These are phyloP conservation scores for Mycena epipterygia DNA, from an alignment of 768 basidiomycete genomes.

Conservation along the genomic window DNA sequence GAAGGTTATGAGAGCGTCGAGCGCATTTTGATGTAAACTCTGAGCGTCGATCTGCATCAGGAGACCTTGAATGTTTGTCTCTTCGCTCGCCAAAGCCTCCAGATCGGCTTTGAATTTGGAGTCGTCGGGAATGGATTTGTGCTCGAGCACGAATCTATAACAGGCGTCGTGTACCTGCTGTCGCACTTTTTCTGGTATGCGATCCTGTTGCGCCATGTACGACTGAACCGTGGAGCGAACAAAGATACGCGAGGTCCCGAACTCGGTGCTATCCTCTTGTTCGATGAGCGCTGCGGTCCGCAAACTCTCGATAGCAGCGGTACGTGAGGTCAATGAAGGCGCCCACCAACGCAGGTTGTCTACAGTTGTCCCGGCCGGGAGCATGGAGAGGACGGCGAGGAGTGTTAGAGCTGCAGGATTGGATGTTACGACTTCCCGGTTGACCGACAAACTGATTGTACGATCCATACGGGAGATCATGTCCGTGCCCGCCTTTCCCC, in stretches of 20 bases:
- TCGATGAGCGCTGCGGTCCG: constrained; percentile 15
- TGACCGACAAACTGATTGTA: constrained; percentile 2
- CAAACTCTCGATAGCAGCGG: constrained; percentile 21
- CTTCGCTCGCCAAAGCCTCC: background rate
- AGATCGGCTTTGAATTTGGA: constrained; percentile 1
- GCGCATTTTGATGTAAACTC: background rate
- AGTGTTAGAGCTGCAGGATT: background rate
- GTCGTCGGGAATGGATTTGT: constrained; percentile 20
- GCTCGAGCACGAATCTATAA: constrained; percentile 30
- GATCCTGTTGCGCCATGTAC: constrained; percentile 33
- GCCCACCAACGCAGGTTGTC: constrained; percentile 32
- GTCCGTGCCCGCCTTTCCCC: constrained; percentile 3
- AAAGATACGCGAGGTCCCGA: constrained; percentile 19
- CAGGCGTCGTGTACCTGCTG: constrained; percentile 26
- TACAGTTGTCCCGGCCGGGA: constrained; percentile 40
- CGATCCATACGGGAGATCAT: constrained; percentile 14
- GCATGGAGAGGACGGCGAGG: constrained; percentile 36
- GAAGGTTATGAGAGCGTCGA: constrained; percentile 37
- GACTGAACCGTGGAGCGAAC: constrained; percentile 39
- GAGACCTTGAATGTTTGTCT: constrained; percentile 22
- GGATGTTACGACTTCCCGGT: background rate
- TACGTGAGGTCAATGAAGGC: background rate
- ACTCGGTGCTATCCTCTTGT: background rate
- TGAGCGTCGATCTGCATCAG: constrained; percentile 28
- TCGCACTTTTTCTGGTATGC: constrained; percentile 13